Evolutionary conservation across 2,329 filamentous ascomycete species (phyloP), one percentile per base, ranked within the genome.

Genomic region (Alternaria sp.): DNA sequence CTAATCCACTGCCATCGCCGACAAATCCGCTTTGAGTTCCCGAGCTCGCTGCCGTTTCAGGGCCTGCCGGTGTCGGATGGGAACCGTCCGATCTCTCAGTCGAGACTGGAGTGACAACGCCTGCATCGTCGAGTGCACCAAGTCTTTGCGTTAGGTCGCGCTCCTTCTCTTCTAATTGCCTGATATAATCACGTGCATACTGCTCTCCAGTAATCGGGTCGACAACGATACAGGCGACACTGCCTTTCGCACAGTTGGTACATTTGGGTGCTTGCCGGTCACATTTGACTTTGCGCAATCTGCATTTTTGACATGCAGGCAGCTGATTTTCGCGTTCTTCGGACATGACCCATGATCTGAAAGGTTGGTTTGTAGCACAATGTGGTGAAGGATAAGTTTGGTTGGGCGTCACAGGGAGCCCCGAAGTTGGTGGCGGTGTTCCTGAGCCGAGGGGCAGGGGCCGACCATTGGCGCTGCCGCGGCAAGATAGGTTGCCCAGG

Each of bases 281-380:
- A 48, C 62, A 67, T 26, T 54, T 61, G 32, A 67, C 64, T 28
- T 67, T 67, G 28, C 62, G 64, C 7, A 60, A 4, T 41, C 56
- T 65, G 38, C 64, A 67, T 48, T 67, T 67, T 9, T 63, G 55
- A 26, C 62, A 67, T 32, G 62, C 64, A 11, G 62, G 64, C 16
- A 67, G 34, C 18, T 53, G 14, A 24, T 28, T 18, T 46, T 30
- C 43, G 24, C 43, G 26, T n/a, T 46, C 43, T 16, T 46, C 43
- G 8, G 28, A 28, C 16, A 26, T 18, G 43, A 30, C 0, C 9
- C 43, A 46, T 46, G 14, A 5, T 28, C 8, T 16, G 28, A 1
- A 9, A 18, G 9, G 16, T 9, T 11, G 24, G 16, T 14, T 30
- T 18, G 43, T 24, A 30, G 3, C 28, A 32, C 28, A 32, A 7